These are phyloP conservation scores for Heterobasidion irregulare DNA, from an alignment of 1,284 basidiomycete genomes.

Conservation along the genomic window DNA sequence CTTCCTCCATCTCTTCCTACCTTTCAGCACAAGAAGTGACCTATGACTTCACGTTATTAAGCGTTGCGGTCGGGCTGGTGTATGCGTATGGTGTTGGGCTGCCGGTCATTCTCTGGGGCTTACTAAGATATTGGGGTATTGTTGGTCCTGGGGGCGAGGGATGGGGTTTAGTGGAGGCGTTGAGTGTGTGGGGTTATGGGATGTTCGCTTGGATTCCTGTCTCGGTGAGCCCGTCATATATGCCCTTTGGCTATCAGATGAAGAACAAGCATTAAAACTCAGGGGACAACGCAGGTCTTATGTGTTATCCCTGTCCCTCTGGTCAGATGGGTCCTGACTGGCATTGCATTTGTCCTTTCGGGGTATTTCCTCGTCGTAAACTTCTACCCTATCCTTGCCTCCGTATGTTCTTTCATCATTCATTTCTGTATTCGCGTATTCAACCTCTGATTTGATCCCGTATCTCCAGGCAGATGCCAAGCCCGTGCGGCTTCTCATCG, in stretches of 20 bases:
- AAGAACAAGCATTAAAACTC: too few species aligned
- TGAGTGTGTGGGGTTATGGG: conserved; percentile 68
- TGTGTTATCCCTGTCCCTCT: conserved; percentile 78
- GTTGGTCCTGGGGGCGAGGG: conserved; percentile 56
- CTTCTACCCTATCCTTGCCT: conserved; percentile 81
- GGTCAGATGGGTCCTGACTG: conserved; percentile 74
- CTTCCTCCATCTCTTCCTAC: conserved; percentile 75
- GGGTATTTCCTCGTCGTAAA: conserved; percentile 81
- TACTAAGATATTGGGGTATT: conserved; percentile 56
- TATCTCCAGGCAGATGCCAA: conserved; percentile 69
- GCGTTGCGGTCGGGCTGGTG: conserved; percentile 74
- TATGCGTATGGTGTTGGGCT: conserved; percentile 81
- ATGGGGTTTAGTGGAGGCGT: conserved; percentile 78
- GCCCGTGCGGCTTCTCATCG: conserved; percentile 70
- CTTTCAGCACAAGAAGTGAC: conserved; percentile 54
- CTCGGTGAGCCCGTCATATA: conserved; percentile 32
- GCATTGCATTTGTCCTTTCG: conserved; percentile 63
- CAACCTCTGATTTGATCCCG: background rate
- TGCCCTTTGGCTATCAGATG: conserved; percentile 26
- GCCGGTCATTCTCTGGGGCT: conserved; percentile 74
- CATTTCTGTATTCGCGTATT: background rate
- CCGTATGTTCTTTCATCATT: conserved; percentile 39
- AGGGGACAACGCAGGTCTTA: conserved; percentile 27
- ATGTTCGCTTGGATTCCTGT: conserved; percentile 77
- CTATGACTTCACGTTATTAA: conserved; percentile 81